Percentiles rank a stretch among this genome's conserved stretches.
Conservation (phyloP, 371 early-diverging fungal species). For the Mortierella polycephala region DNA sequence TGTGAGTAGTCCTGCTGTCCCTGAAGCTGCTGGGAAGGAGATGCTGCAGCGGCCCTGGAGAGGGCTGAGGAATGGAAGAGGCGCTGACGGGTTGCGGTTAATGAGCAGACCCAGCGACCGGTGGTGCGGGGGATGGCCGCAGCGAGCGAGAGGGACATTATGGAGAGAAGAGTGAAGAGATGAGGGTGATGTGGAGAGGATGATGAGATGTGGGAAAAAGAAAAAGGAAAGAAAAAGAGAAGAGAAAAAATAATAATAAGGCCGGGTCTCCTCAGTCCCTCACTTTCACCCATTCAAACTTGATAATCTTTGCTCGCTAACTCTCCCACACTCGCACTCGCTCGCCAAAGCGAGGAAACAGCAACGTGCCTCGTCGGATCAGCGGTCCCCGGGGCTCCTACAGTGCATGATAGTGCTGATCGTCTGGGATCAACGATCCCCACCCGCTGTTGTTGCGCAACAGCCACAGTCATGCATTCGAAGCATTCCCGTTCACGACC, state of each 20-base stretch:
- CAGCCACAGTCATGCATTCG: too few relatives aligned
- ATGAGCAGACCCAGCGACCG: constrained; percentile 52
- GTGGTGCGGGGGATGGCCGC: constrained; percentile 52
- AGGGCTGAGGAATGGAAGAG: constrained; percentile 43
- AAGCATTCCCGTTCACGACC: too few relatives aligned
- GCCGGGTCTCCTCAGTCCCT: too few relatives aligned
- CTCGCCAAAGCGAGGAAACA: too few relatives aligned
- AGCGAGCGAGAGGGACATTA: constrained; percentile 54
- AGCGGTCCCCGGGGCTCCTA: too few relatives aligned
- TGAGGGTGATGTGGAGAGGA: constrained; percentile 6
- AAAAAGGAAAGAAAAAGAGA: constrained; percentile 3
- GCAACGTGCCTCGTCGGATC: too few relatives aligned
- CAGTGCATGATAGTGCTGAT: too few relatives aligned
- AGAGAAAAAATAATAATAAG: constrained; percentile 4
- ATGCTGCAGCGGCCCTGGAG: constrained; percentile 28
- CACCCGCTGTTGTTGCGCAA: too few relatives aligned
- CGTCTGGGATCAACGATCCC: too few relatives aligned
- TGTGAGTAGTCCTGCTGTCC: constrained; percentile 37
- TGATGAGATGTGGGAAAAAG: constrained; percentile 5
- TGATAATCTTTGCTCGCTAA: too few relatives aligned
- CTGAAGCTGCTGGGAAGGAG: constrained; percentile 26
- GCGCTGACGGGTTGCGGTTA: constrained; percentile 52
- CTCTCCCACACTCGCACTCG: too few relatives aligned
- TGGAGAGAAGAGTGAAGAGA: neutral
- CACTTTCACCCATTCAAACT: too few relatives aligned